These are phyloP conservation scores for Ilex aquifolium DNA, from an alignment of 257 asterid species.

Conservation along the genomic window DNA sequence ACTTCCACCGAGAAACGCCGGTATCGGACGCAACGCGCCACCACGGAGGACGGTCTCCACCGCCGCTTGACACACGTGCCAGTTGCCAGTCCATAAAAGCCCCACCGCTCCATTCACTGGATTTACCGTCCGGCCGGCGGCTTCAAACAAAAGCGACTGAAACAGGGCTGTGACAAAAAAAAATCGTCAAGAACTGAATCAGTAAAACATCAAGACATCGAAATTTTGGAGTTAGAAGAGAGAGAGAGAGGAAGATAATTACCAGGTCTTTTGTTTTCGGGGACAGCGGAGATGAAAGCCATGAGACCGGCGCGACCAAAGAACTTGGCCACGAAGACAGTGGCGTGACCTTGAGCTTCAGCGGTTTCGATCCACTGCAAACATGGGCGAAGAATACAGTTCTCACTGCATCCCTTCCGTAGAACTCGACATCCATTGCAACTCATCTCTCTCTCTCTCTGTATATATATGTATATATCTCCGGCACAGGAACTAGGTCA, in stretches of 20 bases:
- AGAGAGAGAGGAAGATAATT: neutral
- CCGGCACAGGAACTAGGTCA: slow-evolving; percentile 16
- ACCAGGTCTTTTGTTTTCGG: slow-evolving; percentile 58
- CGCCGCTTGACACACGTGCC: slow-evolving; percentile 68
- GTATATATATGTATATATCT: neutral
- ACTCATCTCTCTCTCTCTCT: slow-evolving; percentile 30
- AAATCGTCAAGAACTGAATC: neutral
- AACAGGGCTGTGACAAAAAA: slow-evolving; percentile 41
- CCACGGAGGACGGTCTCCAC: slow-evolving; percentile 71
- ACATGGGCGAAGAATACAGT: slow-evolving; percentile 55
- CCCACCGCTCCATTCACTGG: slow-evolving; percentile 76
- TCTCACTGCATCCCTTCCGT: slow-evolving; percentile 69
- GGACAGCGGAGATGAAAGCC: slow-evolving; percentile 62
- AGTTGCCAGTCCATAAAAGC: slow-evolving; percentile 48
- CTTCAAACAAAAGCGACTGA: slow-evolving; percentile 61
- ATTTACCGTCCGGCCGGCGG: slow-evolving; percentile 75
- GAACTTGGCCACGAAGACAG: slow-evolving; percentile 70
- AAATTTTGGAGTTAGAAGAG: too few relatives aligned
- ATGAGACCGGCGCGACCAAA: slow-evolving; percentile 75
- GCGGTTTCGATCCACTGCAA: slow-evolving; percentile 53
- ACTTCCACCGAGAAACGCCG: slow-evolving; percentile 36
- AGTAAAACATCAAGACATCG: neutral
- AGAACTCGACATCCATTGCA: slow-evolving; percentile 79
- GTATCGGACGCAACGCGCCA: slow-evolving; percentile 42
- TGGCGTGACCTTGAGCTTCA: slow-evolving; percentile 66